A percentile compares a stretch with the other conserved stretches of the same genome.
phyloP scores from a whole-genome alignment of 164 flowering plant genomes.

The Cinnamomum micranthum region DNA sequence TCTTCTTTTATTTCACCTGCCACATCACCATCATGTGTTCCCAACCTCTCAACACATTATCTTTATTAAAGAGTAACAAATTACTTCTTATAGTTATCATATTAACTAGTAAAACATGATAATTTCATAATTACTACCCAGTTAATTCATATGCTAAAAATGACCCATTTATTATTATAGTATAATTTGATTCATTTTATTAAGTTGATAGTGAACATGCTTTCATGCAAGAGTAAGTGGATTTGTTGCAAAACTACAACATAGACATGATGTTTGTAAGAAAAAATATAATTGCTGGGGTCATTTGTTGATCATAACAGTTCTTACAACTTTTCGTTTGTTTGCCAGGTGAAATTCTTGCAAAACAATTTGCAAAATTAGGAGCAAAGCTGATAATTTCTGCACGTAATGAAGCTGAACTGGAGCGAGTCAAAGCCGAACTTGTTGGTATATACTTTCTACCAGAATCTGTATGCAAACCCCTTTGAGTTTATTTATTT shows the following conservation, averaged over 20 bases:
- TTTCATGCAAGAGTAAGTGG: no score
- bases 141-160: no score
- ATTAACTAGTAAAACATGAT: background rate
- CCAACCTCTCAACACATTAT: background rate
- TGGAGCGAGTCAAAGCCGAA: slow-evolving; percentile 67
- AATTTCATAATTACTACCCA: no score
- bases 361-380: slow-evolving; percentile 72
- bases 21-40: background rate
- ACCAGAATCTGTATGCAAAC: background rate
- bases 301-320: background rate
- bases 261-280: background rate
- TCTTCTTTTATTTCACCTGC: background rate
- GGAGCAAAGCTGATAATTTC: slow-evolving; percentile 91
- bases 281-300: background rate
- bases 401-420: slow-evolving; percentile 77
- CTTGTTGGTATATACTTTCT: slow-evolving; percentile 49
- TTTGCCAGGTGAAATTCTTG: slow-evolving; percentile 71
- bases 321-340: slow-evolving; percentile 2
- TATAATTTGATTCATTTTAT: background rate
- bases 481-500: background rate
- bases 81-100: no score
- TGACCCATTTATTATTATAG: background rate
- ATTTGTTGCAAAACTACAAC: background rate
- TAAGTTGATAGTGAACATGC: no score
- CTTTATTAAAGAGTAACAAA: background rate